Conservation (phyloP, 148 eudicot genomes). For the Persicaria maculosa region DNA sequence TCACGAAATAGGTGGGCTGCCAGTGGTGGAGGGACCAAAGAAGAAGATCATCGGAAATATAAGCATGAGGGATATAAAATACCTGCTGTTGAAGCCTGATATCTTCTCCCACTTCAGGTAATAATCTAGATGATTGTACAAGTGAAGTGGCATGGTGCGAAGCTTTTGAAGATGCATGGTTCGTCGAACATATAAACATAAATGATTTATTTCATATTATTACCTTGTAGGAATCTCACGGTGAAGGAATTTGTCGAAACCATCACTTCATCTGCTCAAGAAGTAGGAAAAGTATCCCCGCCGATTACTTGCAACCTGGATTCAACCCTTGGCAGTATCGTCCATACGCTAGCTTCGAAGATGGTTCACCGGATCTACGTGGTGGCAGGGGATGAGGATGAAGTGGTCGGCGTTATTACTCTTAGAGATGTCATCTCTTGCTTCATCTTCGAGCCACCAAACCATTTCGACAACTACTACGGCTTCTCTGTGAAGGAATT, state of each 20-base stretch:
- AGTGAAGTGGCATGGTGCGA: too few species aligned
- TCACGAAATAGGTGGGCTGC: conserved; percentile 81
- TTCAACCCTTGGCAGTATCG: conserved; percentile 53
- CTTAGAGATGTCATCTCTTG: conserved; percentile 94
- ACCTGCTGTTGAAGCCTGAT: conserved; percentile 62
- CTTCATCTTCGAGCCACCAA: conserved; percentile 77
- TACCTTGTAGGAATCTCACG: conserved; percentile 51
- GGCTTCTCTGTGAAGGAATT: conserved; percentile 55
- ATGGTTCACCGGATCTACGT: conserved; percentile 70
- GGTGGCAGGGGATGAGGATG: conserved; percentile 30
- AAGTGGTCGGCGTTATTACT: conserved; percentile 71
- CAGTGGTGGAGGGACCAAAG: conserved; percentile 71
- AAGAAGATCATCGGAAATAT: conserved; percentile 73
- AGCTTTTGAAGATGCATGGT: background rate
- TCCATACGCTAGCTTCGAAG: conserved; percentile 59
- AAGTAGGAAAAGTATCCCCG: conserved; percentile 32
- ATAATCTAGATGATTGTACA: background rate
- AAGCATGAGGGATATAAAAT: conserved; percentile 83
- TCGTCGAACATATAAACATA: background rate
- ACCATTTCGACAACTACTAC: conserved; percentile 61
- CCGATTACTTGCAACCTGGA: conserved; percentile 66
- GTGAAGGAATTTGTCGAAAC: conserved; percentile 65
- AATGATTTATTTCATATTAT: background rate
- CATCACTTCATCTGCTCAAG: conserved; percentile 33
- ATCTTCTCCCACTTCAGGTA: conserved; percentile 82